These are phyloP conservation scores for Solanum hybrid DNA, from an alignment of 305 asterid species.

Conservation along the genomic window DNA sequence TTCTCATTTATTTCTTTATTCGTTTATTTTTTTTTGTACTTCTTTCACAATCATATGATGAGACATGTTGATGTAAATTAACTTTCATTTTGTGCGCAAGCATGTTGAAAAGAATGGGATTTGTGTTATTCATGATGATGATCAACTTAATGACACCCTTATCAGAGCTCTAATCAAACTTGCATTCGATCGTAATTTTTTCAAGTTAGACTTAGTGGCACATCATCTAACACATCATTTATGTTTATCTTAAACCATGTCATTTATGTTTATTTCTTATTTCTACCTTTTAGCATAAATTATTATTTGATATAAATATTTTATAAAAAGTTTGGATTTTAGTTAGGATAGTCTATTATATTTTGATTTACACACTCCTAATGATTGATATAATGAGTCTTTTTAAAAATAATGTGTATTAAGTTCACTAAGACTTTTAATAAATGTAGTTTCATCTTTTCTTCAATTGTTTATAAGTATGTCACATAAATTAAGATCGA, in stretches of 20 bases:
- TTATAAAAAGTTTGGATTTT: background rate
- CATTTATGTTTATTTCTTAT: background rate
- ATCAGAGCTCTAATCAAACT: too few relatives aligned
- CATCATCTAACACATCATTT: background rate
- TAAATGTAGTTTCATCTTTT: background rate
- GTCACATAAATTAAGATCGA: background rate
- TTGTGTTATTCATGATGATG: too few relatives aligned
- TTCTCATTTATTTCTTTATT: too few relatives aligned
- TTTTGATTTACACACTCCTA: background rate
- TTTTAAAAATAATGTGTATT: too few relatives aligned
- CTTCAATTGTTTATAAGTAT: background rate
- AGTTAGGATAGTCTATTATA: background rate
- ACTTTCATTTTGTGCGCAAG: too few relatives aligned
- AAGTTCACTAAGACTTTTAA: background rate
- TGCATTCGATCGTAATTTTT: too few relatives aligned
- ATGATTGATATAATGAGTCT: background rate
- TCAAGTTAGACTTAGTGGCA: too few relatives aligned
- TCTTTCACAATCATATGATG: too few relatives aligned
- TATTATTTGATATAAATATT: background rate
- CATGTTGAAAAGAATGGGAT: background rate
- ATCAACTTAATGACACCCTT: too few relatives aligned
- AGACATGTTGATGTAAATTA: background rate
- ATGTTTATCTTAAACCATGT: background rate
- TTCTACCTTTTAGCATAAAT: background rate
- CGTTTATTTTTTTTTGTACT: too few relatives aligned